Evolutionary conservation across 2,329 filamentous ascomycete genomes (phyloP).

Genomic region (Cercospora sojina): DNA sequence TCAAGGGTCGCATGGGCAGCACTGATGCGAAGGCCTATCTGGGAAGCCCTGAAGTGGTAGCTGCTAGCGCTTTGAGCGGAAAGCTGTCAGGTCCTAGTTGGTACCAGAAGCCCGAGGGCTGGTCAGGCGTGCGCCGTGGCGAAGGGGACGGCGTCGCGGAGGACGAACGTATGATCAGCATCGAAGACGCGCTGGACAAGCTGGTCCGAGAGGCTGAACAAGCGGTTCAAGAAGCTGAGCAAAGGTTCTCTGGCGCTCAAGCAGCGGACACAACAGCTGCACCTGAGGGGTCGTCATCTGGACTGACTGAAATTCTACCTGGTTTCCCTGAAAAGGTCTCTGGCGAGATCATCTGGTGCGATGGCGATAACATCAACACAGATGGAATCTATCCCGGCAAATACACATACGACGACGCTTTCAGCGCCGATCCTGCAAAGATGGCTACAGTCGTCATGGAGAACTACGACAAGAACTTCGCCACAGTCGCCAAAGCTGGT

Average conservation of each 20-base stretch:
- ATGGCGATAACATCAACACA: slow-evolving; percentile 85
- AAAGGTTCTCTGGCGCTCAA: slow-evolving; percentile 41
- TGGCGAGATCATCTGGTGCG: slow-evolving; percentile 86
- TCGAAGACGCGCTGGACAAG: slow-evolving; percentile 70
- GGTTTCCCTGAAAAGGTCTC: slow-evolving; percentile 81
- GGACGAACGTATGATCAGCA: slow-evolving; percentile 63
- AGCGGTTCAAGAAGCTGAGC: slow-evolving; percentile 57
- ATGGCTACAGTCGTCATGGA: slow-evolving; percentile 93
- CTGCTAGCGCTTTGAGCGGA: slow-evolving; percentile 77
- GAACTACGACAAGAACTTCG: slow-evolving; percentile 82
- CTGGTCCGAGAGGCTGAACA: slow-evolving; percentile 67
- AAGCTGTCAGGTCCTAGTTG: slow-evolving; percentile 73
- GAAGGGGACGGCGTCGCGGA: slow-evolving; percentile 67
- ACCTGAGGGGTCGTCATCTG: slow-evolving; percentile 33
- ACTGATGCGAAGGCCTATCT: slow-evolving; percentile 80
- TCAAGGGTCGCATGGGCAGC: slow-evolving; percentile 85
- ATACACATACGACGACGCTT: slow-evolving; percentile 86
- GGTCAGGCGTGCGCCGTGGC: slow-evolving; percentile 66
- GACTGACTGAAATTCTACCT: slow-evolving; percentile 69
- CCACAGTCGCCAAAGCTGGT: slow-evolving; percentile 59
- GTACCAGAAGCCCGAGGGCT: slow-evolving; percentile 70
- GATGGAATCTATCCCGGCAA: slow-evolving; percentile 91
- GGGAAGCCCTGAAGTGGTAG: slow-evolving; percentile 85
- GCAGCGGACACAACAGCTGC: slow-evolving; percentile 35
- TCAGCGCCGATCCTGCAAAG: slow-evolving; percentile 67